Percentiles rank a stretch among this genome's conserved stretches.
These are phyloP conservation scores for Retiboletus flavoniger DNA, from an alignment of 1,284 basidiomycete species.

Conservation along the genomic window DNA sequence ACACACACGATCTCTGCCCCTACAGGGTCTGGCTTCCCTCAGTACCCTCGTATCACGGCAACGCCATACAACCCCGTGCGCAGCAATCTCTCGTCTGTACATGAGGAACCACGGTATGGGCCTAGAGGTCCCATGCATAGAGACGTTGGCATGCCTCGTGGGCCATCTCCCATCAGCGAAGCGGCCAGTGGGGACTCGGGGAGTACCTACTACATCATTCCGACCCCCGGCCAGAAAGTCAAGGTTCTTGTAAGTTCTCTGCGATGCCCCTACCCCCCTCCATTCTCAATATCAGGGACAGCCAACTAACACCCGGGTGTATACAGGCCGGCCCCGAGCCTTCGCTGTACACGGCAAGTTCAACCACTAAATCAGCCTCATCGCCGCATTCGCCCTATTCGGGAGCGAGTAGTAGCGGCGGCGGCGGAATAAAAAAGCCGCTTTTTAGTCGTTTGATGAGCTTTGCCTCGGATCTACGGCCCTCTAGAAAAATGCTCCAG, in stretches of 20 bases:
- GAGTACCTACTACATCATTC: conserved; percentile 71
- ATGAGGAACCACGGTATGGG: conserved; percentile 33
- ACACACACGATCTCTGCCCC: conserved; percentile 57
- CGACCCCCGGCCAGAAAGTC: conserved; percentile 64
- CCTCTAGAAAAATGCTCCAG: conserved; percentile 33
- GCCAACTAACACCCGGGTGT: conserved; percentile 11
- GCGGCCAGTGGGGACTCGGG: conserved; percentile 52
- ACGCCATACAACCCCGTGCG: conserved; percentile 39
- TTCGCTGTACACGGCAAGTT: conserved; percentile 52
- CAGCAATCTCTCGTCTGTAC: conserved; percentile 33
- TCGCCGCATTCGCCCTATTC: conserved; percentile 39
- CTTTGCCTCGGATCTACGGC: conserved; percentile 42
- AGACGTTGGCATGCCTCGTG: conserved; percentile 21
- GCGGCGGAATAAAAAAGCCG: conserved; percentile 41
- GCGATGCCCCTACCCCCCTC: background rate
- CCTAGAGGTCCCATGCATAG: conserved; percentile 34
- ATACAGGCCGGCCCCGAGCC: conserved; percentile 44
- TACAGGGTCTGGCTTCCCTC: conserved; percentile 38
- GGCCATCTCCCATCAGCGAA: conserved; percentile 39
- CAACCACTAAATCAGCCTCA: conserved; percentile 48
- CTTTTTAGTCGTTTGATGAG: conserved; percentile 51
- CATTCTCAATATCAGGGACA: conserved; percentile 5
- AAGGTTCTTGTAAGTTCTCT: conserved; percentile 61
- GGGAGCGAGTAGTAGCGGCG: conserved; percentile 24
- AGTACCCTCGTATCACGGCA: conserved; percentile 35